Evolutionary conservation across 768 basidiomycete species (phyloP).

Genomic region (Amanita molliuscula): DNA sequence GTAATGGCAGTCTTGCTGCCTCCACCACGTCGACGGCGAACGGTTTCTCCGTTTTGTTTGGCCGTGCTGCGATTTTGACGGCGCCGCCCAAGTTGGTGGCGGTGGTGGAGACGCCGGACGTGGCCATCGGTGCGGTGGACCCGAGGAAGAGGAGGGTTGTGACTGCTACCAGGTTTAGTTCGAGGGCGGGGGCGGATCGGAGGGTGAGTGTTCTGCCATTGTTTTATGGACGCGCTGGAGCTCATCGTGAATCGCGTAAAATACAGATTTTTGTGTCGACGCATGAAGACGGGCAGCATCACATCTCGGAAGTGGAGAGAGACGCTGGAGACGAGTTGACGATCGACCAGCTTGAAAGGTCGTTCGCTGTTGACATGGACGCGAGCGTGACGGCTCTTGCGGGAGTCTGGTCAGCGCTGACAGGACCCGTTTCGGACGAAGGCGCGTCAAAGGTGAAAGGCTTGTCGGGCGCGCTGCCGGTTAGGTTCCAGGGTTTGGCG

Average conservation of each 20-base stretch:
- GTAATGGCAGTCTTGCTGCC: conserved; percentile 30
- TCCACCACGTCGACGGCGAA: conserved; percentile 14
- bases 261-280: conserved; percentile 81
- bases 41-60: conserved; percentile 40
- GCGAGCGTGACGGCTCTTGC: conserved; percentile 53
- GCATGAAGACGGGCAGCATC: conserved; percentile 47
- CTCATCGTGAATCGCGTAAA: neutral
- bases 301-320: conserved; percentile 16
- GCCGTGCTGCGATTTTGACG: conserved; percentile 67
- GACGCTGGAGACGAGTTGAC: conserved; percentile 13
- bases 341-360: conserved; percentile 12
- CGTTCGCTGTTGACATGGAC: conserved; percentile 46
- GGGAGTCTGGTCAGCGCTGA: conserved; percentile 71
- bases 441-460: conserved; percentile 40
- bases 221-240: conserved; percentile 2
- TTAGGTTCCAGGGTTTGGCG: conserved; percentile 68
- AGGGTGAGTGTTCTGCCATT: conserved; percentile 39
- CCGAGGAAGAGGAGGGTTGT: conserved; percentile 75
- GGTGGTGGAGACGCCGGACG: conserved; percentile 79
- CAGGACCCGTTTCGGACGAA: conserved; percentile 19
- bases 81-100: conserved; percentile 79
- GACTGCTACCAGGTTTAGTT: conserved; percentile 82
- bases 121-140: conserved; percentile 85
- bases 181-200: conserved; percentile 71
- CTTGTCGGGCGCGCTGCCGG: conserved; percentile 48